Evolutionary conservation across 2,329 filamentous ascomycete genomes (phyloP), one percentile per base, ranked within the genome.

Genomic region (Didymella sp.): DNA sequence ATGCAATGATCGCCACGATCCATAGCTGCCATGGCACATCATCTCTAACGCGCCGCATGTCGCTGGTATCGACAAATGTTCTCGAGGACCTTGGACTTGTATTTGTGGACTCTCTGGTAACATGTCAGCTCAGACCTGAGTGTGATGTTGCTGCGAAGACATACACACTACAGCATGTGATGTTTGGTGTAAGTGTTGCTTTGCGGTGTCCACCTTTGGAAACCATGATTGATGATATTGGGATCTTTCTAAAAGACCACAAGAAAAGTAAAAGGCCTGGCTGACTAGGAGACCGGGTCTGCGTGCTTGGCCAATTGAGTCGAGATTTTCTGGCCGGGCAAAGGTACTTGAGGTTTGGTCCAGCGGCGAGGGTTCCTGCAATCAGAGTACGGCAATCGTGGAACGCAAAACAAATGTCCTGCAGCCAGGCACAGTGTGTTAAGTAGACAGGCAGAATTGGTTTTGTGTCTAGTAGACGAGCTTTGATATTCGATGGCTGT

Each of bases 1-100:
- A 67, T 0, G 58, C 67, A 15, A 71, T 64, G 7, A 67, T 5
- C 8, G 68, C 67, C 9, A 72, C 68, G 4, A 59, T 40, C 67
- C 70, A 73, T 3, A 73, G 31, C 25, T 61, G 57, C 54, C 51
- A 57, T 9, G 71, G 69, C 13, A 73, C 49, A 11, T 56, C 53
- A 35, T 70, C 68, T 28, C 54, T 57, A 11, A 73, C 59, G 13
- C 62, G 63, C 12, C 69, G 60, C 47, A 71, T 55, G 11, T 57
- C 40, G 24, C 41, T 41, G 30, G 21, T 44, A 13, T 58, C 38
- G 25, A 49, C 25, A n/a, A 52, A 57, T 1, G 54, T 57, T 35
- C 42, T 59, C 6, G 54, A 58, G 3, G 41, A 56, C 41, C 50
- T 57, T 40, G 58, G 53, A 21, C 19, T 56, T 28, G 43, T 42